Base-by-base conservation (phyloP, 129 eudicot genomes). In the Kitagawia praeruptora region DNA sequence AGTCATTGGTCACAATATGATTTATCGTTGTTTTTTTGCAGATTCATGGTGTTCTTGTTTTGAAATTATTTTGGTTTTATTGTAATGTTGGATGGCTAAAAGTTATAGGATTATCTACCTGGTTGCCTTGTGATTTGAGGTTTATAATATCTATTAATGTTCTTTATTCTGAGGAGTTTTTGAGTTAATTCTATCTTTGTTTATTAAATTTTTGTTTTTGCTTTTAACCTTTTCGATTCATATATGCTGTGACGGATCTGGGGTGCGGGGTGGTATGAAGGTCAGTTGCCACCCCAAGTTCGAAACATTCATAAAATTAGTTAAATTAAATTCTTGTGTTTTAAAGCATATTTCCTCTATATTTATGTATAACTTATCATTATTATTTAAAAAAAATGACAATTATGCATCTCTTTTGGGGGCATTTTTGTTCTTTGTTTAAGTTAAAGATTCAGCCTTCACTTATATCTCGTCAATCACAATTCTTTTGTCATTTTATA, bases 401-500 rank as follows among this genome's bases (percentile, higher is more conserved):
- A 25, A 27, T 8, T 63, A 19, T 27, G 38, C 27, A 4, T 63
- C 11, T 56, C 4, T 15, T 2, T 8, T 25, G 70, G 70, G 1
- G 38, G 38, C 19, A 10, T 66, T 66, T 0, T 31, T 64, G 71
- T 44, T 38, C 77, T 75, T 5, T n/a, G 39, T 10, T 61, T 23
- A n/a, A 44, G 9, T 73, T 73, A 13, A 37, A 14, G 1, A 74
- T 78, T 34, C 28, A 5, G 10, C 45, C 54, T 46, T 67, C 19
- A 47, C 14, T 25, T 2, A 15, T 14, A 3, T 46, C 63, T 19
- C 8, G 46, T 74, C 19, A 53, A 56, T 54, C 40, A 18, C 11
- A 70, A 21, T 64, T 66, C 39, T 71, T 45, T 77, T 61, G n/a
- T 78, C 58, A 70, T 77, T 47, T 83, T 74, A 25, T 74, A 42